phyloP scores from a whole-genome alignment of 805 yeast species.

The Priceomyces melissophilus region DNA sequence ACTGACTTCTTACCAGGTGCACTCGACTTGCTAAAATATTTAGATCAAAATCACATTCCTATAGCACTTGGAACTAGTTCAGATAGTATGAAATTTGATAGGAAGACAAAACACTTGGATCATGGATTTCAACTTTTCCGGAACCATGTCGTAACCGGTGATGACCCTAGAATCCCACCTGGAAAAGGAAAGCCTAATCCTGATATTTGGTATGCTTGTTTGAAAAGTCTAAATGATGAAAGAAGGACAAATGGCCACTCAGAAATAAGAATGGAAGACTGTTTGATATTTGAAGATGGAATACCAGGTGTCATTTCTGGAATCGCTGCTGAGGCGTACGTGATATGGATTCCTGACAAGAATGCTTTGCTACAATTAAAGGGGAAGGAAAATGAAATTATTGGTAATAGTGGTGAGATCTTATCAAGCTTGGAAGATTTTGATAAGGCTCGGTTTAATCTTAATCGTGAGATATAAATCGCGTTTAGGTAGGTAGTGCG shows the following conservation, averaged over 20 bases:
- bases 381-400: constrained; percentile 46
- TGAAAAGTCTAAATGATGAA: constrained; percentile 61
- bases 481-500: no score
- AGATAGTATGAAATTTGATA: constrained; percentile 51
- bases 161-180: constrained; percentile 73
- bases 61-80: constrained; percentile 92
- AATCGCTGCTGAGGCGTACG: constrained; percentile 73
- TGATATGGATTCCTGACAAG: constrained; percentile 92
- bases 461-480: constrained; percentile 6
- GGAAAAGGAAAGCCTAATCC: constrained; percentile 95
- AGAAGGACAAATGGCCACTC: constrained; percentile 39
- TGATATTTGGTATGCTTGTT: constrained; percentile 85
- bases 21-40: constrained; percentile 54
- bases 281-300: constrained; percentile 93
- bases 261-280: constrained; percentile 66
- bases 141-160: constrained; percentile 77
- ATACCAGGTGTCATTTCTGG: constrained; percentile 89
- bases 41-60: constrained; percentile 58
- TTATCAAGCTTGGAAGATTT: constrained; percentile 51
- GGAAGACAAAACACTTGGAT: constrained; percentile 69
- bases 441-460: constrained; percentile 27
- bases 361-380: constrained; percentile 58
- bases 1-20: constrained; percentile 84
- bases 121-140: constrained; percentile 63
- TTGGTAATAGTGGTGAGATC: constrained; percentile 58